phyloP scores from a whole-genome alignment of 441 rosid genomes.

The Eutrema salsugineum region DNA sequence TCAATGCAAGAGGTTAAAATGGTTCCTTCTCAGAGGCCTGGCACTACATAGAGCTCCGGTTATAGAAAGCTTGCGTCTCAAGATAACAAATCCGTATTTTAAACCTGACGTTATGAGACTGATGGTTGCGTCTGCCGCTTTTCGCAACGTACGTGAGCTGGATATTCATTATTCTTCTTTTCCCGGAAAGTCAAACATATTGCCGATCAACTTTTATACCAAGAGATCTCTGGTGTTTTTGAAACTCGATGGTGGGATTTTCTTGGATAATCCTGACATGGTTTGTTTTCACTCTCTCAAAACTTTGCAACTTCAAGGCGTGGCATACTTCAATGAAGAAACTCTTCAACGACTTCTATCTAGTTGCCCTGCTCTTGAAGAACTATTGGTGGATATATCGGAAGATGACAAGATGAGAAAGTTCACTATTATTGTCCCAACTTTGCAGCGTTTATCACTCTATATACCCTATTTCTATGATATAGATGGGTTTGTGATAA shows the following conservation, averaged over 20 bases:
- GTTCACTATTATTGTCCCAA: not conserved
- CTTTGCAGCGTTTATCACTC: not conserved
- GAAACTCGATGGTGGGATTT: not conserved
- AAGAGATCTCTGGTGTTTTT: not conserved
- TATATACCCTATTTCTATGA: not conserved
- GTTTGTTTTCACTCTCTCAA: not conserved
- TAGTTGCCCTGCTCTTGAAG: not conserved
- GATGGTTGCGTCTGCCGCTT: not conserved
- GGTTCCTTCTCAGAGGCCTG: not conserved
- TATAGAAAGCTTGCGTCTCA: not conserved
- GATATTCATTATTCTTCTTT: not conserved
- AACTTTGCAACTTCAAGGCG: not conserved
- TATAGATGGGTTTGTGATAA: not conserved
- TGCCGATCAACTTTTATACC: not conserved
- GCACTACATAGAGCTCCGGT: not conserved
- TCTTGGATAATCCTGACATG: not conserved
- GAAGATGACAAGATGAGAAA: not conserved
- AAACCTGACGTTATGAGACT: not conserved
- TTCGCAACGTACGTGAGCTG: not conserved
- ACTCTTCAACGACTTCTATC: conserved; percentile 1
- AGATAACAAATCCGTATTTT: not conserved
- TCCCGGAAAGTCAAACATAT: not conserved
- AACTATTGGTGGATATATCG: not conserved
- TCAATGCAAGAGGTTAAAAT: not conserved
- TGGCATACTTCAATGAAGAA: not conserved